Conservation (phyloP, 2,329 filamentous ascomycete species). For the Xylariaceae sp. region DNA sequence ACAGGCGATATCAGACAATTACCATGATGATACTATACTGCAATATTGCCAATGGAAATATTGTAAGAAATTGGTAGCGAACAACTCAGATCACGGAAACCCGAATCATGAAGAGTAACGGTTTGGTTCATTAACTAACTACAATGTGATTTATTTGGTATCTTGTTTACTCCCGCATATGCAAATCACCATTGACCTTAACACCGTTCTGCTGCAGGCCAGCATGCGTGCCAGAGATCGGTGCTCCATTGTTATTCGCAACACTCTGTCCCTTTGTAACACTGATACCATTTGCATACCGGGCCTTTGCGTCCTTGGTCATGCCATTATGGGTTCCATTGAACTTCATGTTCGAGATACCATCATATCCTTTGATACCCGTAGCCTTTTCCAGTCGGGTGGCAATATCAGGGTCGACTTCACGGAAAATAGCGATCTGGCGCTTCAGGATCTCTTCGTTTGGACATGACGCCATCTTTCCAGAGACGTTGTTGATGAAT, state of each 20-base stretch:
- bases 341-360: constrained; percentile 51
- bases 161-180: too few species aligned
- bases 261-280: constrained; percentile 26
- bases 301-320: constrained; percentile 40
- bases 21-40: too few species aligned
- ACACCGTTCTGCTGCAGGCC: not conserved
- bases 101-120: too few species aligned
- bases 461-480: constrained; percentile 56
- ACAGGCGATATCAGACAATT: too few species aligned
- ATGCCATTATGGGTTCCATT: constrained; percentile 61
- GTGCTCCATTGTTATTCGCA: constrained; percentile 44
- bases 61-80: too few species aligned
- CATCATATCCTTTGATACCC: constrained; percentile 55
- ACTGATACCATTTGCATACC: constrained; percentile 47
- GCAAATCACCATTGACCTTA: too few species aligned
- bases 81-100: too few species aligned
- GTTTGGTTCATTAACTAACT: too few species aligned
- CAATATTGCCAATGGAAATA: too few species aligned
- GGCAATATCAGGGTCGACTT: constrained; percentile 56
- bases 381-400: constrained; percentile 57
- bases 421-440: constrained; percentile 61
- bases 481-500: constrained; percentile 56
- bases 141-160: too few species aligned
- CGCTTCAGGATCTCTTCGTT: constrained; percentile 56
- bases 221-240: constrained; percentile 35